Evolutionary conservation across 1,139 yeast species (phyloP).

Genomic region (Taphrina communis): DNA sequence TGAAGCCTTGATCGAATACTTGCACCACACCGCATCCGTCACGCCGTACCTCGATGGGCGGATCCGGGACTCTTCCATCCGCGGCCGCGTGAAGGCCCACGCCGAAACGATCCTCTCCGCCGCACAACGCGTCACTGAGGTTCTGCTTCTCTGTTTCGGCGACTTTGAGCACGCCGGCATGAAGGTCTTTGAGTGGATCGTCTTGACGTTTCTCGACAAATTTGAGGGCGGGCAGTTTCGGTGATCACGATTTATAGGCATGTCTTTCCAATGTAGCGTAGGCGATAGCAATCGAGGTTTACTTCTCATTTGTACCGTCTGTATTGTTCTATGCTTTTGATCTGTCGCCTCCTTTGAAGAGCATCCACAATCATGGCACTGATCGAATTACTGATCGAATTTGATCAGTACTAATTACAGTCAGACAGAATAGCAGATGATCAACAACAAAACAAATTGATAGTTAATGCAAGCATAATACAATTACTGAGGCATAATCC

Average conservation of each 20-base stretch:
- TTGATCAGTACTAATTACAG: neutral
- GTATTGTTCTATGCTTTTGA: neutral
- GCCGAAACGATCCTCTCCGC: slow-evolving; percentile 16
- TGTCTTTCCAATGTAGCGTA: neutral
- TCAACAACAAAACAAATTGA: neutral
- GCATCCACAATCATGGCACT: neutral
- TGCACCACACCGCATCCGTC: slow-evolving; percentile 2
- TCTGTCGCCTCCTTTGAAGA: neutral
- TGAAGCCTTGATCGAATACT: slow-evolving; percentile 19
- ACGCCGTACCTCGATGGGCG: slow-evolving; percentile 27
- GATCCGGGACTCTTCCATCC: slow-evolving; percentile 14
- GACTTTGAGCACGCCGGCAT: slow-evolving; percentile 5
- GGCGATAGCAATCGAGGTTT: neutral
- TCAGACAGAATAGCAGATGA: neutral
- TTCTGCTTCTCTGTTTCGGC: slow-evolving; percentile 16
- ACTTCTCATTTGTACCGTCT: neutral
- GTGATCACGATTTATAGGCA: neutral
- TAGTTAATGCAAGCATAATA: neutral
- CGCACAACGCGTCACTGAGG: slow-evolving; percentile 2
- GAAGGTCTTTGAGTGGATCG: slow-evolving; percentile 3
- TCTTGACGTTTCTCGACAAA: slow-evolving; percentile 5
- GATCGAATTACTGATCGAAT: neutral
- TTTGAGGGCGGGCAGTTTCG: slow-evolving; percentile 18
- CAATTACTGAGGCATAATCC: slow-evolving; percentile 1
- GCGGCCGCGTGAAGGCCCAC: slow-evolving; percentile 17